These are phyloP conservation scores for Monascus purpureus DNA, from an alignment of 495 filamentous ascomycete genomes.

Conservation along the genomic window DNA sequence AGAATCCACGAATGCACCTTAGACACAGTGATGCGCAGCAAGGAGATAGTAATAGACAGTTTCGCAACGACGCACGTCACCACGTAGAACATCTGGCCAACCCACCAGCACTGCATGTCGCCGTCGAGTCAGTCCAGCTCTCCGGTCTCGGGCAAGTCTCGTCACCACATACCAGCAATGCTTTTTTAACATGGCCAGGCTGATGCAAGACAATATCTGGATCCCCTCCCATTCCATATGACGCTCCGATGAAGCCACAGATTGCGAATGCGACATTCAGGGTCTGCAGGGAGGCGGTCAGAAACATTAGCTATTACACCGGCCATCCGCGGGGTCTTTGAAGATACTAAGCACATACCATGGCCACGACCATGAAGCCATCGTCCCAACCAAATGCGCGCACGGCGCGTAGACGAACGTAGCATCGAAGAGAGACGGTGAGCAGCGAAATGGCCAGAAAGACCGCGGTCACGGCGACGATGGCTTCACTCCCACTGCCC, in stretches of 20 bases:
- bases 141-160: background rate
- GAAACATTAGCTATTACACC: background rate
- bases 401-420: constrained; percentile 17
- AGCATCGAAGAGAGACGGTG: constrained; percentile 14
- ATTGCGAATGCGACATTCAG: constrained; percentile 15
- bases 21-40: constrained; percentile 21
- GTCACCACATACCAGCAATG: constrained; percentile 13
- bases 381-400: constrained; percentile 22
- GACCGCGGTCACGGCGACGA: constrained; percentile 16
- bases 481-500: constrained; percentile 12
- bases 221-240: constrained; percentile 17
- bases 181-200: constrained; percentile 10
- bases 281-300: background rate
- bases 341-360: no score
- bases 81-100: constrained; percentile 22
- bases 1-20: constrained; percentile 16
- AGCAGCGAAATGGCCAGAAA: constrained; percentile 16
- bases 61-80: constrained; percentile 18
- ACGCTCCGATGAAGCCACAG: constrained; percentile 15
- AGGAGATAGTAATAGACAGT: constrained; percentile 23
- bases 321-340: no score
- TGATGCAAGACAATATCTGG: constrained; percentile 8
- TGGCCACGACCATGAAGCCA: constrained; percentile 14
- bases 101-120: constrained; percentile 14
- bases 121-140: background rate